A percentile compares a stretch with the other conserved stretches of the same genome.
These are phyloP conservation scores for Salix caprea DNA, from an alignment of 345 rosid genomes.

Conservation along the genomic window DNA sequence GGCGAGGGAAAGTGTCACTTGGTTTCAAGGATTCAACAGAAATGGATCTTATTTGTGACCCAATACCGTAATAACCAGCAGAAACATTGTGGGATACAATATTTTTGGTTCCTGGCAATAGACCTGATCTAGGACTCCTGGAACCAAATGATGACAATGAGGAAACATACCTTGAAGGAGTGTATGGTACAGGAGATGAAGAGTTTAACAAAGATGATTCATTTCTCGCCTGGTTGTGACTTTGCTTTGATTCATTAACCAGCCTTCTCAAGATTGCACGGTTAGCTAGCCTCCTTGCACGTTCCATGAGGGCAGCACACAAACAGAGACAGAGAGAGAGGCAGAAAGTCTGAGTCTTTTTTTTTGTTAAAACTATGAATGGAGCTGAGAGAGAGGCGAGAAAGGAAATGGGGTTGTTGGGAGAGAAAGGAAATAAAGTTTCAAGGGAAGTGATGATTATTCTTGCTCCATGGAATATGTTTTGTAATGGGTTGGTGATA, in stretches of 20 bases:
- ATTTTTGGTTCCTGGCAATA: constrained; percentile 20
- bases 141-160: constrained; percentile 58
- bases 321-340: background rate
- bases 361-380: background rate
- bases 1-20: constrained; percentile 81
- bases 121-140: constrained; percentile 29
- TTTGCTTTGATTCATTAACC: constrained; percentile 50
- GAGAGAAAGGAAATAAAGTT: background rate
- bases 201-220: constrained; percentile 29
- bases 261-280: constrained; percentile 71
- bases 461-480: constrained; percentile 24
- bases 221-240: constrained; percentile 26
- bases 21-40: constrained; percentile 72
- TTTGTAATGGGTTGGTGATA: constrained; percentile 31
- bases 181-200: constrained; percentile 34
- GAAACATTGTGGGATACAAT: constrained; percentile 8
- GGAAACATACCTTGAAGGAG: constrained; percentile 70
- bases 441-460: constrained; percentile 1
- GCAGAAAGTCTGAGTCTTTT: background rate
- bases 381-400: background rate
- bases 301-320: constrained; percentile 53
- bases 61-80: constrained; percentile 24
- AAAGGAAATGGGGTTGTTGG: constrained; percentile 11
- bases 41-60: constrained; percentile 54
- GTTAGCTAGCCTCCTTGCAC: constrained; percentile 84